Evolutionary conservation across 2,329 filamentous ascomycete species (phyloP).

Genomic region (Colletotrichum nymphaeae): DNA sequence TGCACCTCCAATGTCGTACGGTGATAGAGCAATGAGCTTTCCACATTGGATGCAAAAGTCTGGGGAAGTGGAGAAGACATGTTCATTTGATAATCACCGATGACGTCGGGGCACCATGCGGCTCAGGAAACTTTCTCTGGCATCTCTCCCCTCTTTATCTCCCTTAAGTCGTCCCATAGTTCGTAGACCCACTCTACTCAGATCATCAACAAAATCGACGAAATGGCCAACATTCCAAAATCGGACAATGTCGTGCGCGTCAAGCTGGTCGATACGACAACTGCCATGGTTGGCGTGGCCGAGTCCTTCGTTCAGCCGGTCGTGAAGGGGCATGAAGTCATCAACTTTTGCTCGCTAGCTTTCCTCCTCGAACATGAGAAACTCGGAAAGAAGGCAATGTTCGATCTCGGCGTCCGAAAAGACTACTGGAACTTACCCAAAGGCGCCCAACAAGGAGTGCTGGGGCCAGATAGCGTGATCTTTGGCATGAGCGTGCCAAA

Average conservation of each 20-base stretch:
- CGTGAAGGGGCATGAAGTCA: slow-evolving; percentile 34
- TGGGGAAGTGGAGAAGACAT: slow-evolving; percentile 18
- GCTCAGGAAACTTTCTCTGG: background rate
- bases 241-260: slow-evolving; percentile 35
- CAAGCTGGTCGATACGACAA: slow-evolving; percentile 35
- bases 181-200: background rate
- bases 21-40: background rate
- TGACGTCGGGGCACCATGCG: slow-evolving; percentile 18
- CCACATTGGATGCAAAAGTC: background rate
- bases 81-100: background rate
- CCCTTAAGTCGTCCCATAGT: background rate
- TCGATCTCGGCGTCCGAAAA: slow-evolving; percentile 35
- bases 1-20: background rate
- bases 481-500: slow-evolving; percentile 28
- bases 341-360: slow-evolving; percentile 36
- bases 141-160: background rate
- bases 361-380: slow-evolving; percentile 36
- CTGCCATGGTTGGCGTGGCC: slow-evolving; percentile 29
- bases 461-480: slow-evolving; percentile 20
- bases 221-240: slow-evolving; percentile 23
- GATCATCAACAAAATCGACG: background rate
- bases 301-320: slow-evolving; percentile 33
- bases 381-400: slow-evolving; percentile 30
- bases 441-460: background rate
- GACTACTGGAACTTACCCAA: slow-evolving; percentile 36